Base-by-base conservation (phyloP, 75 land plant genomes). In the Selaginella tamariscina region DNA sequence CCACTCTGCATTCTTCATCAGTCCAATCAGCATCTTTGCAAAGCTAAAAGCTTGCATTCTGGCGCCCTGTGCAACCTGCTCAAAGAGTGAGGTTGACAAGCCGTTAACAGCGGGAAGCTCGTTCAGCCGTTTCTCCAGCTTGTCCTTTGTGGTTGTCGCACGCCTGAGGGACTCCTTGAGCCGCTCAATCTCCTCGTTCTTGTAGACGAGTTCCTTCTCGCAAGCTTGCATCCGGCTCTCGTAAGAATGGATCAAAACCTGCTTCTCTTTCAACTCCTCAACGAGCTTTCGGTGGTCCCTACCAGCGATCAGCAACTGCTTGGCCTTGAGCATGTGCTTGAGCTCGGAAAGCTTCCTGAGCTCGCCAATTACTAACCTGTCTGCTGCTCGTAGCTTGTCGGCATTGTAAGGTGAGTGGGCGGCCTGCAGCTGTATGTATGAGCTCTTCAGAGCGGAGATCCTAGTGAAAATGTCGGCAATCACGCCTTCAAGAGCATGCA, bases 331-430 rank as follows among this genome's bases (percentile, higher is more conserved):
- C 1, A 74, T 77, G 31, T 89, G 94, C 70, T 89, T 86, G 24
- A 89, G 82, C 66, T 86, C 90, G 32, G 90, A 84, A 0, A 89
- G 78, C 20, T 71, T 82, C 74, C 77, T 82, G 55, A 89, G 80
- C 74, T 89, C 90, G 13, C 75, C 70, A 57, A 89, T 84, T 2
- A 89, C 87, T 56, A 77, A 77, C 54, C 79, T 82, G 69, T 89
- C 90, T 21, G 94, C 94, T 44, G 71, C 79, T 71, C 86, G 86
- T 26, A 86, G 83, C 70, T 75, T 84, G 1, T 89, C 89, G 13
- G 94, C 80, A 31, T 89, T 89, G 70, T 82, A 84, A 30, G 94
- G 94, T 15, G 83, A 79, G 64, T 89, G 90, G 30, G 90, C 94
- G 31, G 80, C 56, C 70, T 86, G 94, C 8, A 89, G 85, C 65